These are phyloP conservation scores for Agrostemma githago DNA, from an alignment of 148 eudicot species.

Conservation along the genomic window DNA sequence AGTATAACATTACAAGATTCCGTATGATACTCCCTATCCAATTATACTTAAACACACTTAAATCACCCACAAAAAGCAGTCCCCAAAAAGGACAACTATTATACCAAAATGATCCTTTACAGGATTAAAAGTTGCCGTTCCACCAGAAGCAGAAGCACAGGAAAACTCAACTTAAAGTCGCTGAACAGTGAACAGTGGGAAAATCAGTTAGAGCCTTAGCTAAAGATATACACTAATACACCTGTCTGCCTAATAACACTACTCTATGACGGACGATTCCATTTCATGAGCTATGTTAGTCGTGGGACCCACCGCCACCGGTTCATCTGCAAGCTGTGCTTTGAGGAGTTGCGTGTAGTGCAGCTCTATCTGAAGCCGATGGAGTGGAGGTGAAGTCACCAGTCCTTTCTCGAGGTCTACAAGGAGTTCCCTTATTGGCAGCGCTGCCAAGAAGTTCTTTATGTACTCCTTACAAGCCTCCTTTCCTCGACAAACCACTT, in stretches of 20 bases:
- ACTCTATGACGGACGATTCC: conserved; percentile 14
- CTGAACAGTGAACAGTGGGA: conserved; percentile 3
- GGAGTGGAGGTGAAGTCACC: conserved; percentile 53
- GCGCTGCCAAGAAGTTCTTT: conserved; percentile 84
- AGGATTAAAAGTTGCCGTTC: conserved; percentile 17
- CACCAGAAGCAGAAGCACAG: background rate
- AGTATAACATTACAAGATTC: no score
- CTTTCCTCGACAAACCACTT: conserved; percentile 63
- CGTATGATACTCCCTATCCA: no score
- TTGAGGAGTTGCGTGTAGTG: conserved; percentile 47
- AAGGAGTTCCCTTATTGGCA: conserved; percentile 76
- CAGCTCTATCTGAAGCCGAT: conserved; percentile 80
- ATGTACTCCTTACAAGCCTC: conserved; percentile 87
- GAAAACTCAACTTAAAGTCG: conserved; percentile 7
- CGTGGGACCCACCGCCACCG: background rate
- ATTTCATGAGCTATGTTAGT: conserved; percentile 8
- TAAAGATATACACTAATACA: conserved; percentile 11
- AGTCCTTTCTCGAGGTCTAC: conserved; percentile 86
- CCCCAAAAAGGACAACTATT: conserved; percentile 20
- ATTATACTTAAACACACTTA: no score
- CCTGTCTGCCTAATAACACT: background rate
- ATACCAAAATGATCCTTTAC: conserved; percentile 28
- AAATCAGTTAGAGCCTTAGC: conserved; percentile 28
- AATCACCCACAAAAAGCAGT: background rate
- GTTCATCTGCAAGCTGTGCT: conserved; percentile 5